Conservation (phyloP, 1,139 yeast species). For the Sugiyamaella novakii region DNA sequence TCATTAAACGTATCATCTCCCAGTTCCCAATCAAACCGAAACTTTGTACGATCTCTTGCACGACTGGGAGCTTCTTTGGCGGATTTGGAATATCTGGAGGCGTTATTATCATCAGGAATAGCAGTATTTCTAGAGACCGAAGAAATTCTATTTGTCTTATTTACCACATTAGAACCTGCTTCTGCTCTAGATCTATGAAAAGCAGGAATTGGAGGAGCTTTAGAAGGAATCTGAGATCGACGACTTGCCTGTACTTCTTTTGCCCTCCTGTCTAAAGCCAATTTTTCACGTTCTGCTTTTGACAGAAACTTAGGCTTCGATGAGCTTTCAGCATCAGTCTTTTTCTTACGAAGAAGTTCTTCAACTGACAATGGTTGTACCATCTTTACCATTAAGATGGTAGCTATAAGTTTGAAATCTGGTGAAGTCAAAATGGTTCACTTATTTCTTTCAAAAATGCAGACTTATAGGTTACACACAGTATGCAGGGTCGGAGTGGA, state of each 20-base stretch:
- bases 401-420: not conserved
- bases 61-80: slow-evolving; percentile 14
- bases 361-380: slow-evolving; percentile 46
- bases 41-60: slow-evolving; percentile 40
- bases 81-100: not conserved
- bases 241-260: slow-evolving; percentile 28
- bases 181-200: too few species aligned
- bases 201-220: slow-evolving; percentile 7
- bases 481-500: too few species aligned
- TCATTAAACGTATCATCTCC: slow-evolving; percentile 63
- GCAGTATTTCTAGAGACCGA: not conserved
- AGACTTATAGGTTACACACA: slow-evolving; percentile 1
- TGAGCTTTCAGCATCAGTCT: slow-evolving; percentile 30
- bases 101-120: not conserved
- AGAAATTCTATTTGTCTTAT: not conserved
- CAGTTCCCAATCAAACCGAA: slow-evolving; percentile 70
- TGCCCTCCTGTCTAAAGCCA: slow-evolving; percentile 37
- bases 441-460: not conserved
- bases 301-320: slow-evolving; percentile 53
- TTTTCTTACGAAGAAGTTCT: slow-evolving; percentile 45
- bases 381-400: not conserved
- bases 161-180: too few species aligned
- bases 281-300: slow-evolving; percentile 49
- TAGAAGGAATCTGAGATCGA: slow-evolving; percentile 5
- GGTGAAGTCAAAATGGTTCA: not conserved